Evolutionary conservation across 2,329 filamentous ascomycete species (phyloP).

Genomic region (Emericellopsis cladophorae): DNA sequence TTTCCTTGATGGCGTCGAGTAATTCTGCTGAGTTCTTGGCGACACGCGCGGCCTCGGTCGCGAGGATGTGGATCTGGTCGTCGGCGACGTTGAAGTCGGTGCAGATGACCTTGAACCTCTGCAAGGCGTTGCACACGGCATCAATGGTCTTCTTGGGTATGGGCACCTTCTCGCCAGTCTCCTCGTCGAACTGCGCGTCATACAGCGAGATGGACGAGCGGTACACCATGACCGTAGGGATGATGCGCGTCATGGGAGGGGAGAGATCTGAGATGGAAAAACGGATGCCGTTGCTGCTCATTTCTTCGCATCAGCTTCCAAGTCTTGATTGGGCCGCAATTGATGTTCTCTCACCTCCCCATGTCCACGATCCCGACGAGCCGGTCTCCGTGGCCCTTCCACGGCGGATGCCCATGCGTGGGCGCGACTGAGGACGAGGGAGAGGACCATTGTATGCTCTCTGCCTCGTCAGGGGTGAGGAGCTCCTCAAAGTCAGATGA

Average conservation of each 20-base stretch:
- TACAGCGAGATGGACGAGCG: slow-evolving; percentile 18
- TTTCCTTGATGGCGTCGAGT: slow-evolving; percentile 29
- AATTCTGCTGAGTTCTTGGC: slow-evolving; percentile 16
- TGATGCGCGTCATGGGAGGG: slow-evolving; percentile 41
- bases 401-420: slow-evolving; percentile 9
- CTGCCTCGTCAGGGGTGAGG: no score
- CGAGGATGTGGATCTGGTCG: slow-evolving; percentile 15
- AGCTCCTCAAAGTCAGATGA: no score
- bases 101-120: slow-evolving; percentile 15
- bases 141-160: slow-evolving; percentile 14
- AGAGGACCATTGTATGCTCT: no score
- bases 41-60: slow-evolving; percentile 17
- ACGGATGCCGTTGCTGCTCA: slow-evolving; percentile 53
- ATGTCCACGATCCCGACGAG: slow-evolving; percentile 22
- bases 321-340: not conserved
- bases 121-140: slow-evolving; percentile 12
- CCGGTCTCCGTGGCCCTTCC: slow-evolving; percentile 15
- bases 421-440: no score
- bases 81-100: slow-evolving; percentile 11
- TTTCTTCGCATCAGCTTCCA: not conserved
- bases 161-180: slow-evolving; percentile 16
- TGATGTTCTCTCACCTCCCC: slow-evolving; percentile 15
- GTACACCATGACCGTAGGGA: slow-evolving; percentile 32
- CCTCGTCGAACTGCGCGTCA: slow-evolving; percentile 16
- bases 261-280: slow-evolving; percentile 44